Evolutionary conservation across 345 rosid species (phyloP).

Genomic region (Bruguiera gymnorhiza): DNA sequence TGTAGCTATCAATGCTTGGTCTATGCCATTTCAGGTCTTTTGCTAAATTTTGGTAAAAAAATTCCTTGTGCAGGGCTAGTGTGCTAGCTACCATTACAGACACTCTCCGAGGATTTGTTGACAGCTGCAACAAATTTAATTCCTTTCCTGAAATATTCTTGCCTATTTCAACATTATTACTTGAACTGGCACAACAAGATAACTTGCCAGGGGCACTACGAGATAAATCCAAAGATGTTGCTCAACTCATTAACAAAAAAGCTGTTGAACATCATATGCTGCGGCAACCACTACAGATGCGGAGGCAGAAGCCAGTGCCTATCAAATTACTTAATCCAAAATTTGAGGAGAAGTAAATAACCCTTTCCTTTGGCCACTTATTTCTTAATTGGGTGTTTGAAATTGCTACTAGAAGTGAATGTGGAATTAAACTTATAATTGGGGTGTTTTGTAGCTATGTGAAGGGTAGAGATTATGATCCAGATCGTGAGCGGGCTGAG

Average conservation of each 20-base stretch:
- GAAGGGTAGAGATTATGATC: slow-evolving; percentile 90
- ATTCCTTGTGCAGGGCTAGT: slow-evolving; percentile 52
- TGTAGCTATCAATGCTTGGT: background rate
- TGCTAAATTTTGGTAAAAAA: slow-evolving; percentile 5
- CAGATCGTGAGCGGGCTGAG: slow-evolving; percentile 73
- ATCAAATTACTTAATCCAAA: slow-evolving; percentile 70
- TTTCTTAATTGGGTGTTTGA: background rate
- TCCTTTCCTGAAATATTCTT: slow-evolving; percentile 77
- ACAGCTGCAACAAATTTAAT: slow-evolving; percentile 46
- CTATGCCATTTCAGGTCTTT: background rate
- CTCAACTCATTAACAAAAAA: slow-evolving; percentile 54
- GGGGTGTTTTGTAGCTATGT: slow-evolving; percentile 60
- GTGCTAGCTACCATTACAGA: slow-evolving; percentile 54
- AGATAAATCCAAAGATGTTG: slow-evolving; percentile 45
- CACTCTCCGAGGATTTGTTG: slow-evolving; percentile 62
- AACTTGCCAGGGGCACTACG: slow-evolving; percentile 48
- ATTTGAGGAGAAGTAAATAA: slow-evolving; percentile 69
- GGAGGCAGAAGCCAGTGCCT: slow-evolving; percentile 71
- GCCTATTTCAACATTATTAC: slow-evolving; percentile 53
- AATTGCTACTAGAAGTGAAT: too few relatives aligned
- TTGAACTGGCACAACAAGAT: slow-evolving; percentile 50
- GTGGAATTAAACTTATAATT: slow-evolving; percentile 11
- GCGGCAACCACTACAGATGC: slow-evolving; percentile 75
- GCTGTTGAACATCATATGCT: slow-evolving; percentile 39
- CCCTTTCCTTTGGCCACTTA: background rate